Evolutionary conservation across 164 flowering plant genomes (phyloP), one percentile per base, ranked within the genome.

Genomic region (Tetrastigma voinierianum): DNA sequence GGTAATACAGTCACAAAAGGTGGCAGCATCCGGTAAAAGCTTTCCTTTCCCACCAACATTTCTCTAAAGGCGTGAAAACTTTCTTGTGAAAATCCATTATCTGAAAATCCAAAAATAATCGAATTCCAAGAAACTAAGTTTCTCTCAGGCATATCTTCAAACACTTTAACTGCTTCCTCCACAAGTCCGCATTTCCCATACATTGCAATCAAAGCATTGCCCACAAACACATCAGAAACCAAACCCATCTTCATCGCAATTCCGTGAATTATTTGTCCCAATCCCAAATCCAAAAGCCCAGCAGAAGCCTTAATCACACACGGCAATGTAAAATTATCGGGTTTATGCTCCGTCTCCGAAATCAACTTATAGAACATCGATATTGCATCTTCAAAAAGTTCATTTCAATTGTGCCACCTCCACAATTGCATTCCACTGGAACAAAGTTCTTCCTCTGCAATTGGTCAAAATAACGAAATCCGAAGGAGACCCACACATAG

Each of bases 371-470:
- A 48, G 68, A 90, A 90, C 69, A 80, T 58, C 15, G 14, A 46
- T 9, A 90, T 40, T 1, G 84, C 84, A 24, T 87, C 88, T 46
- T 12, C 71, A 76, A 80, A 86, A 62, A 78, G 74, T 67, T 77
- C 80, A 65, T 90, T 90, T 61, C 77, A 77, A 0, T 81, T 65
- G 54, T 76, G 84, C 56, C 86, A 61, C 92, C 87, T n/a, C n/a
- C 24, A 87, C 61, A 51, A 87, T 67, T 2, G 89, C 84, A 71
- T 90, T 90, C 92, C 92, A 90, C 43, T 64, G 84, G 57, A 80
- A 81, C 81, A 90, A 90, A 67, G 64, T 86, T 81, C 83, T 72
- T 89, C 62, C 49, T 69, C 51, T 46, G 16, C 2, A 82, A 77
- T 10, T 51, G 23, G 77, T 90, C 81, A 57, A 87, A 87, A 49